Percentiles rank a stretch among this genome's conserved stretches.
These are phyloP conservation scores for Microthyrium microscopicum DNA, from an alignment of 2,329 filamentous ascomycete species.

Conservation along the genomic window DNA sequence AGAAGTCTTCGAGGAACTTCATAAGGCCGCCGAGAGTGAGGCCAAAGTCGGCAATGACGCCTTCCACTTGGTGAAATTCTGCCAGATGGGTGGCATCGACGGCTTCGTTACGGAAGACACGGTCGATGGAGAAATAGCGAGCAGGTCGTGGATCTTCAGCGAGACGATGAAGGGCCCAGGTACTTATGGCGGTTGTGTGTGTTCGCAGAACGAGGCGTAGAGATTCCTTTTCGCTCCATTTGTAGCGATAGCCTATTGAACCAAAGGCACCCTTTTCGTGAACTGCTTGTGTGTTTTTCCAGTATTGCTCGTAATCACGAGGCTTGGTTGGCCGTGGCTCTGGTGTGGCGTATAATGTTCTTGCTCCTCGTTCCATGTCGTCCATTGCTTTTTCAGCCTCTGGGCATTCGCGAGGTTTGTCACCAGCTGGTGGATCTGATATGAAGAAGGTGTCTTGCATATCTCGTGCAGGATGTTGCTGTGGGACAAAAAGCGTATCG, in stretches of 20 bases:
- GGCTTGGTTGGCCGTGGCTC: conserved; percentile 34
- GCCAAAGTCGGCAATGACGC: conserved; percentile 92
- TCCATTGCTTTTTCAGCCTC: conserved; percentile 28
- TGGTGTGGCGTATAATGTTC: conserved; percentile 37
- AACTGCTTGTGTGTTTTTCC: conserved; percentile 70
- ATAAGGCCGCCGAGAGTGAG: conserved; percentile 85
- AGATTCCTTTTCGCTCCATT: conserved; percentile 78
- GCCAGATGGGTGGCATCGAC: conserved; percentile 93
- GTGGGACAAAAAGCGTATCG: conserved; percentile 87
- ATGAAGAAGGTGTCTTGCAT: conserved; percentile 98
- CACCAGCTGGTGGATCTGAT: conserved; percentile 66
- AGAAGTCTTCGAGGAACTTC: conserved; percentile 91
- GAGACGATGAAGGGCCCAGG: conserved; percentile 80
- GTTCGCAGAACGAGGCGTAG: conserved; percentile 80
- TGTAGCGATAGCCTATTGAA: conserved; percentile 91
- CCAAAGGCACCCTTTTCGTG: conserved; percentile 87
- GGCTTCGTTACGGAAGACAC: conserved; percentile 94
- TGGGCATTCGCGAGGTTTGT: conserved; percentile 43
- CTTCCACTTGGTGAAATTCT: conserved; percentile 97
- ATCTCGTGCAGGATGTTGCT: conserved; percentile 94
- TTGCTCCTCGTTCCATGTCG: conserved; percentile 30
- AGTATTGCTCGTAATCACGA: conserved; percentile 68
- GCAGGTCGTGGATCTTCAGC: conserved; percentile 69
- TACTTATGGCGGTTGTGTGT: conserved; percentile 85
- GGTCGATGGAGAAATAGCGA: conserved; percentile 97